phyloP scores from a whole-genome alignment of 2,329 filamentous ascomycete genomes.

The Aspergillus ruber region DNA sequence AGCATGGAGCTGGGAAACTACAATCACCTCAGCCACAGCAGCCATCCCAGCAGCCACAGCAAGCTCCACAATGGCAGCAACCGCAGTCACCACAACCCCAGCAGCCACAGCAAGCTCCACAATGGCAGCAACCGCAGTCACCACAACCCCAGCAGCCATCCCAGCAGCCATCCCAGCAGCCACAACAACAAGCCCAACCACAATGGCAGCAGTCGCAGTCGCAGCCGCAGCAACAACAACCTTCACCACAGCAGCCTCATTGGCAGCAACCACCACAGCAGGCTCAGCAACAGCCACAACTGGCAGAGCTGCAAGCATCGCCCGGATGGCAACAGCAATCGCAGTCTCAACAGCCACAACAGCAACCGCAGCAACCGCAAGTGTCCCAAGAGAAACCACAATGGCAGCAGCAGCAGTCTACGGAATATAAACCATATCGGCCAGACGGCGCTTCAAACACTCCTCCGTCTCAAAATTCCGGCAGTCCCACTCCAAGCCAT shows the following conservation, averaged over 20 bases:
- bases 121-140: neutral
- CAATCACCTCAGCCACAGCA: slow-evolving; percentile 1
- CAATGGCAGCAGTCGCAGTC: neutral
- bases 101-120: neutral
- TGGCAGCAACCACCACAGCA: neutral
- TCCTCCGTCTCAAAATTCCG: neutral
- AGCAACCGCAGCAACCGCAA: neutral
- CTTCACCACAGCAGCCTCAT: slow-evolving; percentile 5
- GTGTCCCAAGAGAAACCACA: slow-evolving; percentile 2
- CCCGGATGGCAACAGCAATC: slow-evolving; percentile 8
- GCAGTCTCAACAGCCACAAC: slow-evolving; percentile 1
- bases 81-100: neutral
- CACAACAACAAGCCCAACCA: neutral
- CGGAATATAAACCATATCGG: slow-evolving; percentile 1
- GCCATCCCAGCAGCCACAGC: slow-evolving; percentile 3
- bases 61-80: slow-evolving; percentile 1
- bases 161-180: slow-evolving; percentile 2
- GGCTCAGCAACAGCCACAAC: neutral
- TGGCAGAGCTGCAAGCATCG: neutral
- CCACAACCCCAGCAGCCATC: neutral
- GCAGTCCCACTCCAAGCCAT: neutral
- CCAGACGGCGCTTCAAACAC: neutral
- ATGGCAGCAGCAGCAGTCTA: slow-evolving; percentile 1
- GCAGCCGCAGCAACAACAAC: neutral
- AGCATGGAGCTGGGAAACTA: slow-evolving; percentile 1